Base-by-base conservation (phyloP, 495 filamentous ascomycete species). In the Oidiodendron maius region DNA sequence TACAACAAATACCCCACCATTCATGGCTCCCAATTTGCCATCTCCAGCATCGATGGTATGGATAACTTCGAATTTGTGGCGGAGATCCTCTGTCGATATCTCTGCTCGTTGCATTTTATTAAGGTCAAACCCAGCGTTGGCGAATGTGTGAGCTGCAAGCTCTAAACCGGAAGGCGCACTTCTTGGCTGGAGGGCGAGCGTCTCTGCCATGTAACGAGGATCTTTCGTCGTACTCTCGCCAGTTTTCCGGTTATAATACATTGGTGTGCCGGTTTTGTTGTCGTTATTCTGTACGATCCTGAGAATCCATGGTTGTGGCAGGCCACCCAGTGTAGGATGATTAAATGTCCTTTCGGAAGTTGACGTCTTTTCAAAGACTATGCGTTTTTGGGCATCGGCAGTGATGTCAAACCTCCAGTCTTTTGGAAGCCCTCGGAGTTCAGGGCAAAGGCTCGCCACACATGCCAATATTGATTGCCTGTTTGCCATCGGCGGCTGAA, bases 1-100 rank as follows among this genome's bases (percentile, higher is more conserved):
- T 4, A 61, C 58, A 0, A 61, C 58, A 30, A 48, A 58, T 15
- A 59, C 51, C 9, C 58, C 58, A 5, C 55, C 58, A 45, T 61
- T 61, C 43, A 58, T 50, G 9, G 25, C 55, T 12, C 58, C 58
- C 37, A 57, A 9, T 1, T 15, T 32, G 13, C 55, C 55, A 13
- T 52, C 34, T 5, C 55, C 55, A 1, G n/a, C 4, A 43, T 61
- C 58, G 16, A 61, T 49, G 11, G 41, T 25, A 13, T 55, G 39
- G 4, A 61, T 18, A 6, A 51, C 40, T 4, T 56, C 44, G 20
- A 45, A 61, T 21, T 51, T 3, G 20, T 46, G 12, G 30, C 55
- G 16, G 23, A 56, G 3, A 30, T 48, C 44, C 38, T 21, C 20
- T 5, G 2, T 36, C 18, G 38, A 40, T 40, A 21, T 16, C 15